phyloP scores from a whole-genome alignment of 164 flowering plant genomes.

The Cinnamomum chago region DNA sequence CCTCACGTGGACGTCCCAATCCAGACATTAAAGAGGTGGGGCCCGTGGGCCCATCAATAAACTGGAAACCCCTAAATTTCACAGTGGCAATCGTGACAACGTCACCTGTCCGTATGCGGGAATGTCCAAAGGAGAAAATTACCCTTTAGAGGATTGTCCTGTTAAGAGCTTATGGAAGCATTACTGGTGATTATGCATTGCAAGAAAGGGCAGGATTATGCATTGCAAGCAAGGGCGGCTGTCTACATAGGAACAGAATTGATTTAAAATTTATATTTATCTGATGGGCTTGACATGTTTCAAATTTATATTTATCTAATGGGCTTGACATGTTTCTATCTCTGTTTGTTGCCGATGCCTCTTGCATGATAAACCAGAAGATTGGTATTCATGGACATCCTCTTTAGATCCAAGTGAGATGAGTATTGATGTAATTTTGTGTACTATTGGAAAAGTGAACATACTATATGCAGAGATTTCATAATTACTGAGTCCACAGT shows the following conservation, averaged over 20 bases:
- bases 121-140: no score
- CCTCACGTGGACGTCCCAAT: no score
- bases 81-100: no score
- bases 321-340: constrained; percentile 96
- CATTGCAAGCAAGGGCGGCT: constrained; percentile 84
- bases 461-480: no score
- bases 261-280: constrained; percentile 66
- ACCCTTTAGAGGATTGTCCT: constrained; percentile 77
- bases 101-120: no score
- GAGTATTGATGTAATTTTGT: not conserved
- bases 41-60: no score
- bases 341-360: constrained; percentile 85
- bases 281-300: constrained; percentile 95
- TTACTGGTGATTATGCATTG: constrained; percentile 76
- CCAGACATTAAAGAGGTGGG: no score
- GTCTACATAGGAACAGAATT: constrained; percentile 79
- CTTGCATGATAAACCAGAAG: constrained; percentile 90
- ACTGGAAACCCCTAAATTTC: no score
- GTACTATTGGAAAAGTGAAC: no score
- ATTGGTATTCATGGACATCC: constrained; percentile 98
- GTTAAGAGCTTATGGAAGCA: constrained; percentile 86
- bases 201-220: constrained; percentile 86
- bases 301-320: constrained; percentile 74
- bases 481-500: no score
- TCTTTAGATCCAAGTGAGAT: constrained; percentile 77